phyloP scores from a whole-genome alignment of 1,284 basidiomycete genomes.

The Rhodofomes roseus region DNA sequence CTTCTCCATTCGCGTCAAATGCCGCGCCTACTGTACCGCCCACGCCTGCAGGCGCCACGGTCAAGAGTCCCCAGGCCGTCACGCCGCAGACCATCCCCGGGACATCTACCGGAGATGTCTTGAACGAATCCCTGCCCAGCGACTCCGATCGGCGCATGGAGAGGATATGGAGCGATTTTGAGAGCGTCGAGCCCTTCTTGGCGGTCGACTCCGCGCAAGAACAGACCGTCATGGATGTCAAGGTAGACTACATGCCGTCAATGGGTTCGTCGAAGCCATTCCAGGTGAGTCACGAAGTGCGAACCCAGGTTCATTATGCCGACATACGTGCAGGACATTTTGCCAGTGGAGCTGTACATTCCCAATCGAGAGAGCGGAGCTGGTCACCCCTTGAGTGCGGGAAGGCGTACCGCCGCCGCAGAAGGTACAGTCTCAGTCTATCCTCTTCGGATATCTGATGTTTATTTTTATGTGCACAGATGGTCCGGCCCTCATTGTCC shows the following conservation, averaged over 20 bases:
- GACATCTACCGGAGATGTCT: slow-evolving; percentile 22
- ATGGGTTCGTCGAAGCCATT: slow-evolving; percentile 49
- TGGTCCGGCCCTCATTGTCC: slow-evolving; percentile 75
- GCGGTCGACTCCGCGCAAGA: slow-evolving; percentile 44
- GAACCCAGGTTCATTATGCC: neutral
- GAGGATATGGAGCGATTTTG: slow-evolving; percentile 79
- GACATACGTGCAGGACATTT: slow-evolving; percentile 53
- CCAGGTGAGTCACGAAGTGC: slow-evolving; percentile 41
- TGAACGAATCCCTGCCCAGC: slow-evolving; percentile 43
- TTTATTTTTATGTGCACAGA: slow-evolving; percentile 40
- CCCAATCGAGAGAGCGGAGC: slow-evolving; percentile 66
- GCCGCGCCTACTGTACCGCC: slow-evolving; percentile 22
- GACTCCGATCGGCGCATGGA: slow-evolving; percentile 80
- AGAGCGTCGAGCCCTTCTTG: slow-evolving; percentile 72
- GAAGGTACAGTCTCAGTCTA: slow-evolving; percentile 50
- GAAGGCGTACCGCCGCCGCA: slow-evolving; percentile 47
- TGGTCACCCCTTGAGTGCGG: slow-evolving; percentile 34
- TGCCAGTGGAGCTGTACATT: slow-evolving; percentile 73
- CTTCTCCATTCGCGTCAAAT: slow-evolving; percentile 38
- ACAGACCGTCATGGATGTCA: slow-evolving; percentile 38
- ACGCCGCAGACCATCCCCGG: slow-evolving; percentile 6
- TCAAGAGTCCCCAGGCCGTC: slow-evolving; percentile 9
- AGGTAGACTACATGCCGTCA: slow-evolving; percentile 44
- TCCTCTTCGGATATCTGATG: neutral
- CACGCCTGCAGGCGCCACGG: slow-evolving; percentile 13